Base-by-base conservation (phyloP, 768 basidiomycete genomes). In the Psilocybe sp. region DNA sequence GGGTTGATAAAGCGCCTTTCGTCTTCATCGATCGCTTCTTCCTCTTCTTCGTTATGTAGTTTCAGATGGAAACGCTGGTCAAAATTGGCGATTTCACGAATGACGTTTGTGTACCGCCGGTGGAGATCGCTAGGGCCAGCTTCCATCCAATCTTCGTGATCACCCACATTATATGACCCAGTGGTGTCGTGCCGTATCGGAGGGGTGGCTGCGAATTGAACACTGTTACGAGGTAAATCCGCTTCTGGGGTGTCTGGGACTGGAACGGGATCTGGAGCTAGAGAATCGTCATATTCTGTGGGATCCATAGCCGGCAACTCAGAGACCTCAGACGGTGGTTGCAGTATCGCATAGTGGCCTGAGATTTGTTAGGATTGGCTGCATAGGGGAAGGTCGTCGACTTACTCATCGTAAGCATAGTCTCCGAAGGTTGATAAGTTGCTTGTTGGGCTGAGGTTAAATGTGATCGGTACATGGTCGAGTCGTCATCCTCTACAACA, bases 1-100 rank as follows among this genome's bases (percentile, higher is more conserved):
- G 91, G 87, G 63, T 95, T 92, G 66, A 98, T 84, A 62, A 92
- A 97, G n/a, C 85, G 78, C 55, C 78, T 78, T 45, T 82, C 82
- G 48, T 87, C 81, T 12, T 83, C 82, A 43, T 89, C 85, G 59
- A 72, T 78, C 35, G 67, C 71, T 19, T 78, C 78, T 4, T 75
- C 76, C 5, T 75, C 76, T 16, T 69, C 74, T 10, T 75, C 72
- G 19, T 69, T 75, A 43, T 78, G 75, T 33, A 74, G 54, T 39
- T 71, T 72, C 45, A 76, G 60, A 10, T 71, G 73, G 4, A 46
- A 65, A 57, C n/a, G 61, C 55, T 49, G 67, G 52, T 46, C 67
- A 55, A 64, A 72, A 62, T 57, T 65, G 49, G 55, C 59, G 46
- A 66, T 60, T 35, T 59, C 63, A 18, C 56, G 56, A 10, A 65